These are phyloP conservation scores for Zizania latifolia DNA, from an alignment of 176 grass and related monocot species.

Conservation along the genomic window DNA sequence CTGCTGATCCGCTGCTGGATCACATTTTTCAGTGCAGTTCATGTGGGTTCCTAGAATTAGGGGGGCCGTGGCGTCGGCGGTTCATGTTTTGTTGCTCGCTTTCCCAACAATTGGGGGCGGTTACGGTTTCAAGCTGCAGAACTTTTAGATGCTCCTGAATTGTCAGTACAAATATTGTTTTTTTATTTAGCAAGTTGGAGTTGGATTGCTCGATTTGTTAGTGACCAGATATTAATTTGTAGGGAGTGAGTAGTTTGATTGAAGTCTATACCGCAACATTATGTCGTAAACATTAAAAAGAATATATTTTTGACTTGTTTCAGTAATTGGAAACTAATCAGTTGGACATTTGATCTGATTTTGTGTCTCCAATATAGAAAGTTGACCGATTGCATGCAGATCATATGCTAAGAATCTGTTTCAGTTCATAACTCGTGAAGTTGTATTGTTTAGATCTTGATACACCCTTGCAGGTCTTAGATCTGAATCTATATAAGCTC, in stretches of 20 bases:
- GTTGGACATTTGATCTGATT: background rate
- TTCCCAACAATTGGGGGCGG: background rate
- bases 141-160: background rate
- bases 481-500: background rate
- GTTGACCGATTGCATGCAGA: background rate
- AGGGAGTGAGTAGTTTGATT: too few relatives aligned
- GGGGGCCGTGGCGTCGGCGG: background rate
- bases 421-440: background rate
- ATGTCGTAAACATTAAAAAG: background rate
- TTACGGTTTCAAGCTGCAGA: constrained; percentile 1
- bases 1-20: constrained; percentile 2
- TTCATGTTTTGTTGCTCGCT: background rate
- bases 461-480: background rate
- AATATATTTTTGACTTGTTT: background rate
- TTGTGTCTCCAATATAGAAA: background rate
- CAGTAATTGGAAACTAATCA: background rate
- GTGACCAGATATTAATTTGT: background rate
- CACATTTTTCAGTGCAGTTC: background rate
- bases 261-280: too few relatives aligned
- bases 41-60: background rate
- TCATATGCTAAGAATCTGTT: background rate
- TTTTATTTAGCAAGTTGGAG: background rate
- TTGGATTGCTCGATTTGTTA: background rate
- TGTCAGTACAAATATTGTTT: background rate
- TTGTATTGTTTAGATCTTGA: background rate